These are phyloP conservation scores for Rosellinia necatrix DNA, from an alignment of 2,329 filamentous ascomycete species.

Conservation along the genomic window DNA sequence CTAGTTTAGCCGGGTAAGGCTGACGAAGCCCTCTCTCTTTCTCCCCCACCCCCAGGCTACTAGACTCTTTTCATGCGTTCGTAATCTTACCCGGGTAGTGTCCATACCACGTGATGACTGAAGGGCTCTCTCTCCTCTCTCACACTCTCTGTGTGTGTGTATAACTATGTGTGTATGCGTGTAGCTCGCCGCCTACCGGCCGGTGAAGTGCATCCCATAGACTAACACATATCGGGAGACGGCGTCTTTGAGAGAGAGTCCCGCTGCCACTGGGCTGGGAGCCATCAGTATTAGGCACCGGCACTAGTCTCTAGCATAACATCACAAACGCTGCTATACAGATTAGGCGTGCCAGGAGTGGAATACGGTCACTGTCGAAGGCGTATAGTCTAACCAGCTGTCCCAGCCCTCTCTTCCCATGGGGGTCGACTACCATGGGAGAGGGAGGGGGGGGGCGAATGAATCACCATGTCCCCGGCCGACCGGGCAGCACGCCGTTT, in stretches of 20 bases:
- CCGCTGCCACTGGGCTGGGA: no score
- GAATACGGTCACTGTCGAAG: no score
- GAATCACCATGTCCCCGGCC: no score
- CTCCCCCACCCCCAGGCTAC: no score
- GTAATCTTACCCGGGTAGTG: background rate
- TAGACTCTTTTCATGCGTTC: constrained; percentile 3
- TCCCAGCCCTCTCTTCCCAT: background rate
- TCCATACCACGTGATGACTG: background rate
- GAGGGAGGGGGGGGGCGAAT: no score
- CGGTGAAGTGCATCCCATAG: background rate
- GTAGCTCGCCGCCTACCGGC: background rate
- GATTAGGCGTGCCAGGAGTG: no score
- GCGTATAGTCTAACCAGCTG: no score
- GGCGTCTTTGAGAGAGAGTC: background rate
- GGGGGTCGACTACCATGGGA: no score
- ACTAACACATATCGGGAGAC: background rate
- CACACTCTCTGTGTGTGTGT: no score
- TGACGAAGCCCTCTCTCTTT: constrained; percentile 1
- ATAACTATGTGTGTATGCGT: no score
- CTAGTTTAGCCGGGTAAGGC: constrained; percentile 9
- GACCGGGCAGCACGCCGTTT: background rate
- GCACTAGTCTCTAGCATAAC: background rate
- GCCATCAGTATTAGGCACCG: background rate
- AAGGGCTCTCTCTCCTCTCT: no score
- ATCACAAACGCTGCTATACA: no score